These are phyloP conservation scores for Osmanthus fragrans DNA, from an alignment of 257 asterid genomes.

Conservation along the genomic window DNA sequence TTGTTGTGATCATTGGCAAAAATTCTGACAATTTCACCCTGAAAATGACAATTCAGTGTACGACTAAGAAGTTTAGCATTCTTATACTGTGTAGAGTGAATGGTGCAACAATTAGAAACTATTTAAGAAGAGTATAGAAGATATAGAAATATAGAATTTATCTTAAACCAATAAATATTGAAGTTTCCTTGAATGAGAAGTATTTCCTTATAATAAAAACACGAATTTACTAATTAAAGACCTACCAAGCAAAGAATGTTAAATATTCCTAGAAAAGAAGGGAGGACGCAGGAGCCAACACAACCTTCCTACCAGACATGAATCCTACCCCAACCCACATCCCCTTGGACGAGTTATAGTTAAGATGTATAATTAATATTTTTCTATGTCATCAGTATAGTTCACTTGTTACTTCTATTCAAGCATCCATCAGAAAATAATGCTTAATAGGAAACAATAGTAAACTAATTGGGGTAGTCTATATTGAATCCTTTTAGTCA, in stretches of 20 bases:
- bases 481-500: background rate
- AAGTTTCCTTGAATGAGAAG: background rate
- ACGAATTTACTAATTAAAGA: background rate
- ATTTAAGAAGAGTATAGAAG: background rate
- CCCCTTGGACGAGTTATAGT: background rate
- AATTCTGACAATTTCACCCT: slow-evolving; percentile 92
- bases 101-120: slow-evolving; percentile 8
- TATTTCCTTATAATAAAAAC: background rate
- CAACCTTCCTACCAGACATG: background rate
- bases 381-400: slow-evolving; percentile 6
- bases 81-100: background rate
- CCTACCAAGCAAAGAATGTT: background rate
- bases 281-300: background rate
- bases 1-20: slow-evolving; percentile 94
- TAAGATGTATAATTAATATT: slow-evolving; percentile 9
- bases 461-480: background rate
- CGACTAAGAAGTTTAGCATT: slow-evolving; percentile 21
- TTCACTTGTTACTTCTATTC: background rate
- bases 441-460: slow-evolving; percentile 13
- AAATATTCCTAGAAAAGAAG: background rate
- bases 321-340: background rate
- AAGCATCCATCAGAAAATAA: slow-evolving; percentile 15
- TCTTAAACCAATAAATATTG: slow-evolving; percentile 5
- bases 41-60: slow-evolving; percentile 36
- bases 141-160: background rate